These are phyloP conservation scores for Quercus rubra DNA, from an alignment of 306 rosid genomes.

Conservation along the genomic window DNA sequence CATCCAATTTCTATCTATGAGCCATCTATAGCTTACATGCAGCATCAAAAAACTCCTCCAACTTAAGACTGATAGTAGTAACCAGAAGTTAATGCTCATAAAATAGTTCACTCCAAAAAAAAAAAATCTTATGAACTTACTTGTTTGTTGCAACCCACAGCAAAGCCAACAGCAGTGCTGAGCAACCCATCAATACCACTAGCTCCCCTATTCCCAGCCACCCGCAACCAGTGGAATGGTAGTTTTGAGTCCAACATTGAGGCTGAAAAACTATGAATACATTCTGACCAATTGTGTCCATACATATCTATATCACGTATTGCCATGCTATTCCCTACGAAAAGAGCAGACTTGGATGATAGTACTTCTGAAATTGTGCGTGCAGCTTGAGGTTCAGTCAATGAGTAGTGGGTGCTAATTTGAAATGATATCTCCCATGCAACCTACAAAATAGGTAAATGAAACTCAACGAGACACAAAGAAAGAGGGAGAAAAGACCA, in stretches of 20 bases:
- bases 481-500: not conserved
- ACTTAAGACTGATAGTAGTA: not conserved
- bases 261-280: slow-evolving; percentile 32
- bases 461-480: not conserved
- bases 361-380: slow-evolving; percentile 62
- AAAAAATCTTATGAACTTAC: slow-evolving; percentile 32
- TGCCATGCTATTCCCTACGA: slow-evolving; percentile 95
- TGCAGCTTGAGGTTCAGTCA: slow-evolving; percentile 90
- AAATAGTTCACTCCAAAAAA: slow-evolving; percentile 16
- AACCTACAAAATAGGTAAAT: slow-evolving; percentile 50
- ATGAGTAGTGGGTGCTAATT: slow-evolving; percentile 52
- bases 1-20: not conserved
- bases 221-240: slow-evolving; percentile 63
- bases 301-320: slow-evolving; percentile 91
- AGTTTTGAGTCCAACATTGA: slow-evolving; percentile 43
- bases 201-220: slow-evolving; percentile 89
- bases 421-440: slow-evolving; percentile 82
- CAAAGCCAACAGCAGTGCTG: slow-evolving; percentile 93
- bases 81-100: slow-evolving; percentile 9
- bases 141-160: slow-evolving; percentile 80
- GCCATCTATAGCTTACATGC: not conserved
- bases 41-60: not conserved
- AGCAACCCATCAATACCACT: slow-evolving; percentile 97
- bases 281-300: slow-evolving; percentile 61
- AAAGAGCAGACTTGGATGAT: slow-evolving; percentile 68